Conservation (phyloP, 768 basidiomycete species). For the Dacryopinax primogenitus region DNA sequence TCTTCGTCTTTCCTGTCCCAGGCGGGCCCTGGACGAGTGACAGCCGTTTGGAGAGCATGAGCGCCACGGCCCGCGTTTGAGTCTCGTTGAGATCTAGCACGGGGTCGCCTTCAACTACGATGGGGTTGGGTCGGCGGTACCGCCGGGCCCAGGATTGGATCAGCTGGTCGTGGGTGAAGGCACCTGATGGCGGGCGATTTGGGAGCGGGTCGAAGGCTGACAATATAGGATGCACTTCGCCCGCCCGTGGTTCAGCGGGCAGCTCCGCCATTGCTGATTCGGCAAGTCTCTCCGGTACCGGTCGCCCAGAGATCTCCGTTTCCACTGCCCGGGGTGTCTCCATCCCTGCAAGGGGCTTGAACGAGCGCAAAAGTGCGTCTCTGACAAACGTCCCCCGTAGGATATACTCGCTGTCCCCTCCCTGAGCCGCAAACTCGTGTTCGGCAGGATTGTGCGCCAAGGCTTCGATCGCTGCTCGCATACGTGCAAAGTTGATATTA, state of each 20-base stretch:
- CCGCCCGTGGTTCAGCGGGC: slow-evolving; percentile 11
- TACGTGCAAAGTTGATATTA: slow-evolving; percentile 52
- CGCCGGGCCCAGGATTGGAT: slow-evolving; percentile 74
- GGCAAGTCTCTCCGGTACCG: background rate
- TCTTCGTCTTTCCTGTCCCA: slow-evolving; percentile 87
- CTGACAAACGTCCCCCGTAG: slow-evolving; percentile 60
- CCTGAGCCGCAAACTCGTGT: slow-evolving; percentile 19
- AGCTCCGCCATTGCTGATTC: background rate
- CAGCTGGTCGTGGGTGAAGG: slow-evolving; percentile 57
- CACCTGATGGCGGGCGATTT: slow-evolving; percentile 35
- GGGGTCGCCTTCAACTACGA: slow-evolving; percentile 69
- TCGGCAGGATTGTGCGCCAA: slow-evolving; percentile 42
- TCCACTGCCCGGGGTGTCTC: background rate
- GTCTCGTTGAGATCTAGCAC: slow-evolving; percentile 54
- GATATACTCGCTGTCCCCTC: slow-evolving; percentile 37
- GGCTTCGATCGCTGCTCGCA: slow-evolving; percentile 49
- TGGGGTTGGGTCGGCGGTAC: slow-evolving; percentile 45
- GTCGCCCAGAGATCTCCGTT: slow-evolving; percentile 8
- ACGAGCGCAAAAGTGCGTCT: slow-evolving; percentile 53
- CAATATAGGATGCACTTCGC: background rate
- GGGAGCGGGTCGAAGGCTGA: background rate
- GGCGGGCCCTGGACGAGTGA: slow-evolving; percentile 85
- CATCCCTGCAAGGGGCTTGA: slow-evolving; percentile 22
- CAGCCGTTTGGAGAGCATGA: slow-evolving; percentile 68
- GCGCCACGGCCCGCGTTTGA: slow-evolving; percentile 71